Percentiles rank a stretch among this genome's conserved stretches.
Conservation (phyloP, 1,284 basidiomycete species). For the Uromyces viciae-fabae region DNA sequence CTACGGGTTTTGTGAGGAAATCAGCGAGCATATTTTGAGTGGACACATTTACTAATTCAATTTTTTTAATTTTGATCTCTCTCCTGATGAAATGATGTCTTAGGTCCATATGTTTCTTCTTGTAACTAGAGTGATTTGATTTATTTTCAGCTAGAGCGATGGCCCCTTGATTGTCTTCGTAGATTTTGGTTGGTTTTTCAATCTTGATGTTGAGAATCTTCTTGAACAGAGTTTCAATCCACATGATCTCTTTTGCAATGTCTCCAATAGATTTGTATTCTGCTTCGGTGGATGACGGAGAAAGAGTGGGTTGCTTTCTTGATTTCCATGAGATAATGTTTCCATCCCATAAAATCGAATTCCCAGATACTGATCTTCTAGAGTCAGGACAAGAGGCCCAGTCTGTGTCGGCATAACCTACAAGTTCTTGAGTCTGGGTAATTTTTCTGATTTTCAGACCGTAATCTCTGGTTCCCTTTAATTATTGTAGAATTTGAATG, state of each 20-base stretch:
- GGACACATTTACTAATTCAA: neutral
- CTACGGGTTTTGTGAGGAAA: neutral
- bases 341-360: constrained; percentile 53
- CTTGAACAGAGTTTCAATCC: constrained; percentile 50
- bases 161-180: neutral
- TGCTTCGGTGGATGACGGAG: constrained; percentile 57
- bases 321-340: constrained; percentile 57
- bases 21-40: neutral
- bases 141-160: neutral
- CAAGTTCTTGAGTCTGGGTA: constrained; percentile 46
- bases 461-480: constrained; percentile 46
- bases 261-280: constrained; percentile 60
- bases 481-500: neutral
- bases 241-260: constrained; percentile 57
- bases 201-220: constrained; percentile 1
- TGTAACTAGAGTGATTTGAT: neutral
- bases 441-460: constrained; percentile 52
- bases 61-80: neutral
- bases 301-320: constrained; percentile 55
- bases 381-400: constrained; percentile 54
- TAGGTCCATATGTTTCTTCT: neutral
- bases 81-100: neutral
- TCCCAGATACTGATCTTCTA: constrained; percentile 56
- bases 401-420: constrained; percentile 58
- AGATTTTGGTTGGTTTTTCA: neutral